These are phyloP conservation scores for Maudiozyma turicensis DNA, from an alignment of 805 yeast species.

Conservation along the genomic window DNA sequence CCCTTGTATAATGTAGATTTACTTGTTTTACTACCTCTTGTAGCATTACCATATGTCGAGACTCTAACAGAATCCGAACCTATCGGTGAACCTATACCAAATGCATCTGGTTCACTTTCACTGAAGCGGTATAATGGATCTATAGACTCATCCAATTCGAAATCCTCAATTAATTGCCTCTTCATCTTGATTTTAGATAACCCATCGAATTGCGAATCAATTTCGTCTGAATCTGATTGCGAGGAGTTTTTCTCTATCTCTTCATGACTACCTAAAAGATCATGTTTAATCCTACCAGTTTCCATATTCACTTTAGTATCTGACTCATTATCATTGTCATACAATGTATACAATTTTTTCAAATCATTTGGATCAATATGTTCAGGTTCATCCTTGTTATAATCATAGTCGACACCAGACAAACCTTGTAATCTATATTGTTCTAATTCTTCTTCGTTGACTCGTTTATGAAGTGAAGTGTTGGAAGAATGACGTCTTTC, in stretches of 20 bases:
- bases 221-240: slow-evolving; percentile 21
- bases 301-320: not conserved
- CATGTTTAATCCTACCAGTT: not conserved
- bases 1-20: not conserved
- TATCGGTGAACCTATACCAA: not conserved
- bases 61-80: not conserved
- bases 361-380: not conserved
- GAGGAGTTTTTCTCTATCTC: slow-evolving; percentile 6
- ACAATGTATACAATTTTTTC: not conserved
- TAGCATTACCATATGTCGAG: not conserved
- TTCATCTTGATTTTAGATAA: slow-evolving; percentile 21
- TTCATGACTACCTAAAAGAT: not conserved
- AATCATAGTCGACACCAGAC: not conserved
- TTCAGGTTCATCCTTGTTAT: not conserved
- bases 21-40: not conserved
- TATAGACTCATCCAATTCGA: slow-evolving; percentile 19
- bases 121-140: slow-evolving; percentile 22
- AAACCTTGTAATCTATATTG: slow-evolving; percentile 6
- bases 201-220: slow-evolving; percentile 19
- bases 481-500: not conserved
- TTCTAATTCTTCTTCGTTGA: slow-evolving; percentile 5
- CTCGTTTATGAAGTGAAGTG: not conserved
- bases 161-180: slow-evolving; percentile 14
- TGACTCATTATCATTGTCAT: not conserved
- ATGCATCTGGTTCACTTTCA: not conserved